Percentiles rank a stretch among this genome's conserved stretches.
Evolutionary conservation across 2,329 filamentous ascomycete species (phyloP).

Genomic region (Cordyceps sp.): DNA sequence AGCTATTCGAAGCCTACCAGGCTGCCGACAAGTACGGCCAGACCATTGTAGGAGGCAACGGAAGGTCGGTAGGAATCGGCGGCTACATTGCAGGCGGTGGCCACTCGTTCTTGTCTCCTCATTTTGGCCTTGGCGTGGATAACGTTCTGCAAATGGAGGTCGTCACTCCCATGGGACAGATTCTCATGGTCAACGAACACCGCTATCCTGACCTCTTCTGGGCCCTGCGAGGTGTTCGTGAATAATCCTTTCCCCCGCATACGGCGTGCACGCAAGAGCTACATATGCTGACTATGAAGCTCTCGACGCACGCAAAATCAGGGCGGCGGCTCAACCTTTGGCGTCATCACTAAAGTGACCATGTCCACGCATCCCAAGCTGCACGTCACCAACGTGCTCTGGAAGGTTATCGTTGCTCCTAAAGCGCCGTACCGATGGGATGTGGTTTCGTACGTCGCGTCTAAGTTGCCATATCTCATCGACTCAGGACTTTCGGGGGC

Average conservation of each 20-base stretch:
- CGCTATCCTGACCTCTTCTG: conserved; percentile 44
- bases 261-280: too few relatives aligned
- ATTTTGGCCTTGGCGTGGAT: conserved; percentile 44
- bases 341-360: conserved; percentile 40
- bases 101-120: conserved; percentile 34
- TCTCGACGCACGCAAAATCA: too few relatives aligned
- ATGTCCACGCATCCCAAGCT: conserved; percentile 31
- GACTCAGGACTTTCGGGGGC: conserved; percentile 35
- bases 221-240: conserved; percentile 40
- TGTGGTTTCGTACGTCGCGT: conserved; percentile 28
- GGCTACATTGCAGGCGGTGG: conserved; percentile 47
- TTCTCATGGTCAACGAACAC: conserved; percentile 32
- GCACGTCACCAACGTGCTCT: conserved; percentile 10
- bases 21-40: conserved; percentile 25
- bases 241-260: too few relatives aligned
- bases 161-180: conserved; percentile 32
- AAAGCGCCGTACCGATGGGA: conserved; percentile 24
- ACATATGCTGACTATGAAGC: too few relatives aligned
- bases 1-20: conserved; percentile 30
- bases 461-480: conserved; percentile 26
- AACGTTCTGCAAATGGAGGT: conserved; percentile 42
- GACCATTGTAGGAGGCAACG: conserved; percentile 36
- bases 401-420: conserved; percentile 8
- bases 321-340: conserved; percentile 45
- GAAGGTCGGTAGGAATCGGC: conserved; percentile 38